Evolutionary conservation across 495 filamentous ascomycete genomes (phyloP), one percentile per base, ranked within the genome.

Genomic region (Penicillium daleae): DNA sequence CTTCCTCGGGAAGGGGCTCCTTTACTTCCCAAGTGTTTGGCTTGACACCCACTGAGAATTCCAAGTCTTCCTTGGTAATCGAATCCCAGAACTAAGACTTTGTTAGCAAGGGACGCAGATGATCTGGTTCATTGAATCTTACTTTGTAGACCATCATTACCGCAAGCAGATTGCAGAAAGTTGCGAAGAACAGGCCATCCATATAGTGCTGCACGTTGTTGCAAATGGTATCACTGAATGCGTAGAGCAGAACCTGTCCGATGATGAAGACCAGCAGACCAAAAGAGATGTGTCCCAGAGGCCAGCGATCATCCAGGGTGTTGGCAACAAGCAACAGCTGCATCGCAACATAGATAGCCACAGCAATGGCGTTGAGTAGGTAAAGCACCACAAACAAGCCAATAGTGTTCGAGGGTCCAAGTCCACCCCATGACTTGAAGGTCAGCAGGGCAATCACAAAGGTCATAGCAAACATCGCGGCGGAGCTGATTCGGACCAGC

Each of bases 131-230:
- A 40, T 24, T n/a, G 35, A 9, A 19, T 12, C 35, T 40, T 81
- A 92, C 92, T 89, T 99, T 99, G 84, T 99, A 99, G 12, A 98
- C 89, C 95, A 99, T 99, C 95, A 99, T 99, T 55, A 98, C 94
- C 2, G 88, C 94, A 10, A 98, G 82, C 33, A 99, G 78, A 71
- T 99, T 98, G 79, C 91, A 94, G 64, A 93, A 89, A 0, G 93
- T 96, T 15, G 93, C 90, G 71, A 99, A 95, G 78, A 99, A 97
- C 37, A 98, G 78, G 0, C 94, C 95, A 71, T 99, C 95, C 51
- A 99, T 72, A 67, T 97, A 99, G 73, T 99, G 95, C 73, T 92
- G 90, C 44, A 92, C 89, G 27, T 84, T 84, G 35, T 90, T 82
- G 80, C 95, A 99, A 71, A 99, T 90, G 40, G 82, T 86, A 57